Evolutionary conservation across 1,284 basidiomycete genomes (phyloP), one percentile per base, ranked within the genome.

Genomic region (Cutaneotrichosporon dermatis): DNA sequence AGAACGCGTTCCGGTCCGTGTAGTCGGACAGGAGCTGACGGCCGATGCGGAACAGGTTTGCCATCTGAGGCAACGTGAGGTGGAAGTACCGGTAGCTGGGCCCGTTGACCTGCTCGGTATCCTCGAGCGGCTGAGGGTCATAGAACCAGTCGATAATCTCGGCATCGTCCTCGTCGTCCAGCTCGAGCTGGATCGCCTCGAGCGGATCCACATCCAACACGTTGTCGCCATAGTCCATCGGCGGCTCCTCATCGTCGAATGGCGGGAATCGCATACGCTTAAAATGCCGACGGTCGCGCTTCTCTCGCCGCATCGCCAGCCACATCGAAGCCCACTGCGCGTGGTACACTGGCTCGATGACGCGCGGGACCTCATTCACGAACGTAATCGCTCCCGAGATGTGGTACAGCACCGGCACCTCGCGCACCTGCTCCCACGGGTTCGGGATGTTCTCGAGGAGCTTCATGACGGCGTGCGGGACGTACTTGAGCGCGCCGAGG

Each of bases 211-310:
- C 94, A 70, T 99, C 96, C 69, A 99, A 80, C 15, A 99, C 88
- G 76, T 99, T 99, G 82, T 99, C 96, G 60, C 93, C 94, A 72
- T 98, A 98, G 76, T 98, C 94, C 76, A 96, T 84, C 10, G 94
- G 93, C 11, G 93, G 96, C 75, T 99, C 96, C 80, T 99, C 96
- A 73, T 99, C 96, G 71, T 99, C 96, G 72, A 99, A 99, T 0
- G 96, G 96, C 41, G 96, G 96, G 81, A 99, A 99, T n/a, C 96
- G 88, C 94, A 99, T 99, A 55, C 96, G 91, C 82, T 99, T 99
- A 82, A 99, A 99, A 77, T 99, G 96, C 56, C 96, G 83, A 73
- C 96, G 90, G 77, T 99, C 96, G 61, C 96, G 87, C 83, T 99
- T 99, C 81, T 99, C 96, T 67, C 96, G 83, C 67, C 96, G 85